These are phyloP conservation scores for Delonix regia DNA, from an alignment of 306 rosid species.

Conservation along the genomic window DNA sequence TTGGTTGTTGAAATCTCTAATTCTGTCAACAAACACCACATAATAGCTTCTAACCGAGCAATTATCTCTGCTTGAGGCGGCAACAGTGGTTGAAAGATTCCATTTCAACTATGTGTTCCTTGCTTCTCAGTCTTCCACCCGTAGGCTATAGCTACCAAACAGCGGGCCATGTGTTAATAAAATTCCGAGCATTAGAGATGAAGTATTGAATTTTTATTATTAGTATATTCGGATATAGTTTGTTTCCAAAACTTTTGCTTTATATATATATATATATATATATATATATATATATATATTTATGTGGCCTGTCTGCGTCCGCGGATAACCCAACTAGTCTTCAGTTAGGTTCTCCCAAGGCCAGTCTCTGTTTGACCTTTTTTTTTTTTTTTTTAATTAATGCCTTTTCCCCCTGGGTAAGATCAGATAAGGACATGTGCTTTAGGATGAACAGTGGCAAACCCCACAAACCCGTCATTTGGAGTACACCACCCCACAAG, in stretches of 20 bases:
- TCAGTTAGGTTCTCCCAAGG: constrained; percentile 40
- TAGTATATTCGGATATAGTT: background rate
- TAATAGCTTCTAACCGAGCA: constrained; percentile 40
- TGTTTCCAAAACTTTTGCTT: background rate
- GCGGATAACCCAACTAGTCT: constrained; percentile 36
- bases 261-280: no score
- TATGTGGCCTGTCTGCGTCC: constrained; percentile 54
- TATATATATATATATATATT: no score
- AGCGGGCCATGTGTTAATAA: constrained; percentile 38
- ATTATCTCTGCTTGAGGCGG: constrained; percentile 28
- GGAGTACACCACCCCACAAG: constrained; percentile 34
- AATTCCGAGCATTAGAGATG: constrained; percentile 9
- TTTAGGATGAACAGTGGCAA: constrained; percentile 33
- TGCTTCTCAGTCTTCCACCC: constrained; percentile 12
- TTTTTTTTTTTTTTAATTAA: constrained; percentile 4
- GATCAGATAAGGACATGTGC: constrained; percentile 40
- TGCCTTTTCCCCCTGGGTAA: no score
- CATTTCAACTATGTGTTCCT: constrained; percentile 23
- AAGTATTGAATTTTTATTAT: background rate
- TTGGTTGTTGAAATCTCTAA: constrained; percentile 46
- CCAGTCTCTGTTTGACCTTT: constrained; percentile 40
- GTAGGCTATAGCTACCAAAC: constrained; percentile 29
- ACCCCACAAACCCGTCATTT: constrained; percentile 40
- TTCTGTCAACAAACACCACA: constrained; percentile 34
- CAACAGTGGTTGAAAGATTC: constrained; percentile 44